Conservation (phyloP, 164 flowering plant genomes). For the Amborella trichopoda region DNA sequence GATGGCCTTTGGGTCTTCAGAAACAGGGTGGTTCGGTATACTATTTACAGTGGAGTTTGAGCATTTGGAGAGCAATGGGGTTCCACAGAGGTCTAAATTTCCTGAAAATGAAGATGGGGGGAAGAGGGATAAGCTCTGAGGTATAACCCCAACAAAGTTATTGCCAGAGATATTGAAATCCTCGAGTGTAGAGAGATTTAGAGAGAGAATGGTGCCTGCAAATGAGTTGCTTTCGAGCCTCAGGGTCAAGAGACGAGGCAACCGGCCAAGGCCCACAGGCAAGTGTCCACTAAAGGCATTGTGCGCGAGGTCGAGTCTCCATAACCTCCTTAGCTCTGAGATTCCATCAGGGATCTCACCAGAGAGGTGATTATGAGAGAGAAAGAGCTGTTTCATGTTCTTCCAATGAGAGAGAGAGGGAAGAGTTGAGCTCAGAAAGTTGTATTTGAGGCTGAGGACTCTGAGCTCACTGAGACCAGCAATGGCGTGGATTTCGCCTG, state of each 20-base stretch:
- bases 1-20: slow-evolving; percentile 5
- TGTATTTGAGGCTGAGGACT: slow-evolving; percentile 29
- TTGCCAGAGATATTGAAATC: slow-evolving; percentile 41
- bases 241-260: slow-evolving; percentile 28
- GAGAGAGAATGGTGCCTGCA: slow-evolving; percentile 11
- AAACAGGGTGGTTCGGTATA: slow-evolving; percentile 15
- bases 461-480: slow-evolving; percentile 22
- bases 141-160: slow-evolving; percentile 27
- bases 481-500: slow-evolving; percentile 20
- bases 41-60: slow-evolving; percentile 4
- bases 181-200: slow-evolving; percentile 4
- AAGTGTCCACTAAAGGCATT: slow-evolving; percentile 25
- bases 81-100: slow-evolving; percentile 38
- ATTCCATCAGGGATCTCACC: slow-evolving; percentile 30
- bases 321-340: slow-evolving; percentile 22
- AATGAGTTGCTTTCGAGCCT: slow-evolving; percentile 30
- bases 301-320: slow-evolving; percentile 29
- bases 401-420: slow-evolving; percentile 19
- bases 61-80: slow-evolving; percentile 19
- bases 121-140: slow-evolving; percentile 15
- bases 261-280: slow-evolving; percentile 16
- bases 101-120: slow-evolving; percentile 20
- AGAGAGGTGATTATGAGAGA: slow-evolving; percentile 29
- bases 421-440: slow-evolving; percentile 13
- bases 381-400: slow-evolving; percentile 34